Evolutionary conservation across 305 asterid species (phyloP), one percentile per base, ranked within the genome.

Genomic region (Plantago coronopus): DNA sequence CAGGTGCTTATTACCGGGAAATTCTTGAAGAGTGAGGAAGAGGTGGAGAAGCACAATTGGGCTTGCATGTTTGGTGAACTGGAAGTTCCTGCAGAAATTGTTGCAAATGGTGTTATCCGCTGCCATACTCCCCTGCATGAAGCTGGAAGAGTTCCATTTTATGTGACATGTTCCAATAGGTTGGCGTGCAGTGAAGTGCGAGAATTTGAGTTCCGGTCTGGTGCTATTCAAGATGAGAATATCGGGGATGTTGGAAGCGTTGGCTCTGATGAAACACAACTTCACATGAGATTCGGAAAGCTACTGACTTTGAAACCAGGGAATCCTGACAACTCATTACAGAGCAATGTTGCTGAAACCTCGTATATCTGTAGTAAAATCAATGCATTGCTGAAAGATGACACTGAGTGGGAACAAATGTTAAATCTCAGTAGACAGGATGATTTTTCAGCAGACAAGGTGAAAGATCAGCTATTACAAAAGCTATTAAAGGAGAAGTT

Each of bases 41-140:
- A 85, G 70, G 75, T 76, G 71, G 81, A 70, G 63, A 81, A 75
- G 57, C 77, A 72, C 72, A 82, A 76, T 67, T 93, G 95, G 95
- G 95, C 96, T 70, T 87, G 95, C 81, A 94, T 94, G 99, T 94
- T 94, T 76, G 99, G 97, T 54, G 91, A 89, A 78, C 59, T 82
- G 69, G 97, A 94, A 81, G 97, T 89, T 67, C 96, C 90, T 9
- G 97, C 90, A 31, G 85, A 85, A 76, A 76, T 94, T 54, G 77
- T 89, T 53, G 86, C 76, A 51, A 83, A 80, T 58, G 99, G 97
- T 31, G 88, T 83, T 73, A 91, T 93, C 60, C 82, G 88, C 57
- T 94, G 99, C 83, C 64, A 50, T 63, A 83, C 97, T 20, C 97
- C 96, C 61, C 55, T 66, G 25, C 99, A 87, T 59, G 82, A 75